Percentiles rank a stretch among this genome's conserved stretches.
Conservation (phyloP, 169 alveolate genomes). For the Sarcocystis neurona region DNA sequence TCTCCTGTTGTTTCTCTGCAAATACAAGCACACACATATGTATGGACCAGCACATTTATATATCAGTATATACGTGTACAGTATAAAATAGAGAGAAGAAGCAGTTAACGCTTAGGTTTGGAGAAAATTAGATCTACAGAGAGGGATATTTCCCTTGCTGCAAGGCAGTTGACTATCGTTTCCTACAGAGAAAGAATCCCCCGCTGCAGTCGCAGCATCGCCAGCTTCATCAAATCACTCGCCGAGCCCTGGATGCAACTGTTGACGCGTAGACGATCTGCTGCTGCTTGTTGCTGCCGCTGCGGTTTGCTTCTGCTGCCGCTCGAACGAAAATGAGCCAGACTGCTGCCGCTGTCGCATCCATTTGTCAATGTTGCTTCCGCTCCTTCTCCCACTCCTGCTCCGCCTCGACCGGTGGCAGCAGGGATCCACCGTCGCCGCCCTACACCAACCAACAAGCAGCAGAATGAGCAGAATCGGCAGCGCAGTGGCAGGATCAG, state of each 20-base stretch:
- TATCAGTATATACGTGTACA: neutral
- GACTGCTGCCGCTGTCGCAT: no score
- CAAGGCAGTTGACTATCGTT: neutral
- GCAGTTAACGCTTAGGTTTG: no score
- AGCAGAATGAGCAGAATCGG: no score
- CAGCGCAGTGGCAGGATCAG: no score
- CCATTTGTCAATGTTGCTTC: no score
- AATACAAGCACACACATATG: no score
- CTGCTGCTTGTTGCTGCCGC: neutral
- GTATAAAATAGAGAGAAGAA: neutral
- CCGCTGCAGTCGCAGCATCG: slow-evolving; percentile 54
- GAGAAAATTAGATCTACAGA: neutral
- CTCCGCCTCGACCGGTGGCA: no score
- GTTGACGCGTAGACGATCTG: slow-evolving; percentile 41
- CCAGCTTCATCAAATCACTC: slow-evolving; percentile 53
- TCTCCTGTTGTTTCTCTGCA: no score
- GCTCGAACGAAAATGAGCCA: no score
- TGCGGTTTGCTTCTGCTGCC: slow-evolving; percentile 3
- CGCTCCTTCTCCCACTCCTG: no score
- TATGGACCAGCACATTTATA: neutral
- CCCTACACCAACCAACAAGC: no score
- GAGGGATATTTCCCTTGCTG: neutral
- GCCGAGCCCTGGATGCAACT: slow-evolving; percentile 64
- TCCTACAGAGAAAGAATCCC: slow-evolving; percentile 33
- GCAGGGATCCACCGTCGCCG: no score